Evolutionary conservation across 345 rosid species (phyloP), one percentile per base, ranked within the genome.

Genomic region (Rhodamnia argentea): DNA sequence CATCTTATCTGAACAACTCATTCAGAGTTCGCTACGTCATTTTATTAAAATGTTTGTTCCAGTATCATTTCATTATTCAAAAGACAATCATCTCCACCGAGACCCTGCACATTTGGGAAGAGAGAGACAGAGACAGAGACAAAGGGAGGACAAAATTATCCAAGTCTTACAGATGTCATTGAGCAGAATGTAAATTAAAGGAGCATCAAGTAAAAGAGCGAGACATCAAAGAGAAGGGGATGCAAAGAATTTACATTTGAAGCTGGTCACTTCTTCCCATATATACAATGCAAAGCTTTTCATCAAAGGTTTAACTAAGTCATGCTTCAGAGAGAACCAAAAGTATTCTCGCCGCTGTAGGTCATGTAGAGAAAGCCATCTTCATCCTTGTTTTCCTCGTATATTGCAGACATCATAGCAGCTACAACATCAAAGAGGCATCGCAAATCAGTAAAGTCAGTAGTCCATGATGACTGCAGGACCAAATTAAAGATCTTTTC

Each of bases 341-440:
- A 97, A 53, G 99, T 97, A 93, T 95, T 97, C 92, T 97, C 99
- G 11, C 99, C 98, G 5, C 99, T 97, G 96, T 96, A 97, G 54
- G 95, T 96, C 99, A 96, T 97, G 92, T 97, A 97, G 76, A 97
- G 96, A 90, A 97, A 97, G 42, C 99, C 98, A 88, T 97, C 99
- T 90, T 95, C 99, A 83, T 97, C 99, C 91, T 94, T 96, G 92
- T 96, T 95, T 89, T 97, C 99, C 86, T 97, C 99, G 26, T 94
- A 96, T 56, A 96, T 94, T 32, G 99, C 94, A 82, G 98, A 94
- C 99, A 97, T 94, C 98, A 95, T 89, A 16, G 99, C 96, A 85
- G 98, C 99, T 97, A 92, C 59, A 82, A 88, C 84, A 55, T 74
- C 2, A 14, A 20, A 82, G 26, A 27, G 47, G 47, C 44, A 84